phyloP scores from a whole-genome alignment of 495 filamentous ascomycete genomes.

The Xylaria telfairii region DNA sequence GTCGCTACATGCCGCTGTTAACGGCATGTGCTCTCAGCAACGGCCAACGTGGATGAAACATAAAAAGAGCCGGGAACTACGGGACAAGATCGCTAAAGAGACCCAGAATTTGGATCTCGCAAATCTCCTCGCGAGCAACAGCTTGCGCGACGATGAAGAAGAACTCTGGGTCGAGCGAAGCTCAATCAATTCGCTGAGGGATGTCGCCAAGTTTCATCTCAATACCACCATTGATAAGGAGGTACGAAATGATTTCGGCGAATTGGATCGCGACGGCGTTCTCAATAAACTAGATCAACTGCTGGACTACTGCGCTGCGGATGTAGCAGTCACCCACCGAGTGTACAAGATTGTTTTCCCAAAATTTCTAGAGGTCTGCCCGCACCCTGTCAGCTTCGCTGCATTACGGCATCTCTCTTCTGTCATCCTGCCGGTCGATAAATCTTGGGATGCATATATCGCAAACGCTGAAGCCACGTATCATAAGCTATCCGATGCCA shows the following conservation, averaged over 20 bases:
- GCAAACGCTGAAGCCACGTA: constrained; percentile 84
- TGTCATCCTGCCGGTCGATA: constrained; percentile 88
- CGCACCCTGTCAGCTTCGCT: constrained; percentile 96
- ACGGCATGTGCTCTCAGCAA: constrained; percentile 98
- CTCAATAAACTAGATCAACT: constrained; percentile 75
- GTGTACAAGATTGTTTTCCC: constrained; percentile 94
- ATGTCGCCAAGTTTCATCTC: constrained; percentile 97
- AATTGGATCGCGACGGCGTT: constrained; percentile 74
- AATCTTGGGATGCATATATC: constrained; percentile 85
- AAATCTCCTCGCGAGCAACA: constrained; percentile 69
- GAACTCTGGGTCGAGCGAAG: constrained; percentile 95
- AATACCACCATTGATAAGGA: constrained; percentile 91
- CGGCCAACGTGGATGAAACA: constrained; percentile 96
- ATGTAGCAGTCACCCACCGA: constrained; percentile 89
- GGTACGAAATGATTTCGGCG: constrained; percentile 84
- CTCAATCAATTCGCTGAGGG: constrained; percentile 91
- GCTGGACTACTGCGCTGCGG: constrained; percentile 93
- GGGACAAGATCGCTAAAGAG: constrained; percentile 79
- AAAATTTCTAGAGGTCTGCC: constrained; percentile 83
- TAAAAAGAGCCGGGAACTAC: constrained; percentile 83
- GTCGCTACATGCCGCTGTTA: constrained; percentile 96
- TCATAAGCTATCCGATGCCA: constrained; percentile 72
- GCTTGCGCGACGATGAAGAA: constrained; percentile 80
- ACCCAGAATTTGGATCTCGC: constrained; percentile 73
- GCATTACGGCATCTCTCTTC: constrained; percentile 90